phyloP scores from a whole-genome alignment of 2,329 filamentous ascomycete genomes.

The Daldinia sp. region DNA sequence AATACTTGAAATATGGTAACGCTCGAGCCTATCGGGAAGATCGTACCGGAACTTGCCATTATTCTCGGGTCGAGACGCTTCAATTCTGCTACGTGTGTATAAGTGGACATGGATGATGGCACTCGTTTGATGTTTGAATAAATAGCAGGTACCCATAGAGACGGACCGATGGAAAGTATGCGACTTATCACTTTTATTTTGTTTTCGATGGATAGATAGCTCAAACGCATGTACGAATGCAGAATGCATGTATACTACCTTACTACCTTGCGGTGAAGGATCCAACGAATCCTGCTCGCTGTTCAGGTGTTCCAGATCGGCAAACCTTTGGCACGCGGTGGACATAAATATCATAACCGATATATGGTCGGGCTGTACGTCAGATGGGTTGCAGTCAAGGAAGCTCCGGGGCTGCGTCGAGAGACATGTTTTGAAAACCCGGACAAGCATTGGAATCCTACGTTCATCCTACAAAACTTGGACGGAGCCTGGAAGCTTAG shows the following conservation, averaged over 20 bases:
- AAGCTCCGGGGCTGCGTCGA: constrained; percentile 19
- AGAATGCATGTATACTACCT: constrained; percentile 9
- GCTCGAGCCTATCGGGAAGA: constrained; percentile 1
- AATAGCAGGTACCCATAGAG: constrained; percentile 10
- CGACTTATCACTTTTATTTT: constrained; percentile 6
- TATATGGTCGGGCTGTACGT: constrained; percentile 15
- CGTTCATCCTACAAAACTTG: constrained; percentile 21
- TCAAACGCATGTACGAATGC: background rate
- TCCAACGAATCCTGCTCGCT: constrained; percentile 21
- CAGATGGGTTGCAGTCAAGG: constrained; percentile 24
- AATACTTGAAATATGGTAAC: background rate
- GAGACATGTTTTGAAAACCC: constrained; percentile 20
- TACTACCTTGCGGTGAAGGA: constrained; percentile 29
- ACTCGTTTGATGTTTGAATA: background rate
- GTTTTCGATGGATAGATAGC: background rate
- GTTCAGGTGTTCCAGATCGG: constrained; percentile 19
- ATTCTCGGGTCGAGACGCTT: background rate
- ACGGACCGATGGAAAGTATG: constrained; percentile 21
- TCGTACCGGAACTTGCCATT: background rate
- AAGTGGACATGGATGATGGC: background rate
- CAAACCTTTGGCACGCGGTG: constrained; percentile 13
- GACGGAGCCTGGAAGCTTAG: constrained; percentile 14
- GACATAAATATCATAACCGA: constrained; percentile 18
- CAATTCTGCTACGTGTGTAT: no score
- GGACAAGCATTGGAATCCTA: constrained; percentile 27